phyloP scores from a whole-genome alignment of 768 basidiomycete species.

The Boletus insuetus region DNA sequence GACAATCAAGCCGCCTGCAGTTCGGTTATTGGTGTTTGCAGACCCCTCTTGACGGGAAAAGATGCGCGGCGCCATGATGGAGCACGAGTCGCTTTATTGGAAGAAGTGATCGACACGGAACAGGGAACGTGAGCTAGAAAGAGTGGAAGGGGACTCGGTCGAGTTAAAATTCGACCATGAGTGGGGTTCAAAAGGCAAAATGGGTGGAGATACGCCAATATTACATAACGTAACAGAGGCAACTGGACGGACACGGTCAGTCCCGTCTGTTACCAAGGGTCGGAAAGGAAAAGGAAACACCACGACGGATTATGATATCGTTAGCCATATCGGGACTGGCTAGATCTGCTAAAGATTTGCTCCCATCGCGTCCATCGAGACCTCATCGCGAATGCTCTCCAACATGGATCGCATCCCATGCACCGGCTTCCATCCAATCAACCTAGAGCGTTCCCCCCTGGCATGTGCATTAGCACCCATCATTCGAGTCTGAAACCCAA shows the following conservation, averaged over 20 bases:
- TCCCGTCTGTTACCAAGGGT: conserved; percentile 8
- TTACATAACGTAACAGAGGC: not conserved
- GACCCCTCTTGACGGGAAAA: conserved; percentile 4
- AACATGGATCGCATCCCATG: conserved; percentile 40
- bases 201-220: not conserved
- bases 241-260: conserved; percentile 1
- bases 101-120: not conserved
- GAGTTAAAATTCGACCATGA: conserved; percentile 3
- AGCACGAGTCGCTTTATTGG: not conserved
- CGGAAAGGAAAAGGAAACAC: not conserved
- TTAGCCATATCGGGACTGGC: not conserved
- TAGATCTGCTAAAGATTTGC: not conserved
- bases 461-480: conserved; percentile 22
- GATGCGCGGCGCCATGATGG: conserved; percentile 20
- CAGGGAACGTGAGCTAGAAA: conserved; percentile 10
- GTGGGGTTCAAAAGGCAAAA: not conserved
- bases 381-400: conserved; percentile 40
- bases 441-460: conserved; percentile 17
- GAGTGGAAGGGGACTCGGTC: conserved; percentile 4
- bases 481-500: conserved; percentile 7
- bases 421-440: conserved; percentile 24
- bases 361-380: conserved; percentile 13
- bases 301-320: too few species aligned
- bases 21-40: conserved; percentile 33
- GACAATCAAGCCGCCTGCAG: conserved; percentile 45